phyloP scores from a whole-genome alignment of 2,329 filamentous ascomycete species.

The Zopfia rhizophila region DNA sequence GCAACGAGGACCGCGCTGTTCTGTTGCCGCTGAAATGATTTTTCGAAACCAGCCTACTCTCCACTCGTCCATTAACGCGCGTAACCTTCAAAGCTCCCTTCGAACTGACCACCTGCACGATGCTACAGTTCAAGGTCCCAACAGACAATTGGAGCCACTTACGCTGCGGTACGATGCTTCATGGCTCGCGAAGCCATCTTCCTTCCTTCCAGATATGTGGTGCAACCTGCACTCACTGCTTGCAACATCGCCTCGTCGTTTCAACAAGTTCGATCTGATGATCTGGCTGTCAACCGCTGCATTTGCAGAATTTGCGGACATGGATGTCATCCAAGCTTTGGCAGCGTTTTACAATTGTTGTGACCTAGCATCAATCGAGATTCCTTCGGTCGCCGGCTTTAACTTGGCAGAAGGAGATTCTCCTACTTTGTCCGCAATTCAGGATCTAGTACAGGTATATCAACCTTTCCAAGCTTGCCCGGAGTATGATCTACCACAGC shows the following conservation, averaged over 20 bases:
- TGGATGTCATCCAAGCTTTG: constrained; percentile 34
- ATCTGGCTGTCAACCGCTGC: constrained; percentile 40
- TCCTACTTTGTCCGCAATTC: constrained; percentile 7
- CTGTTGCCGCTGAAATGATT: constrained; percentile 27
- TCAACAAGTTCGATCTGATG: constrained; percentile 32
- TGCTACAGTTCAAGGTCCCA: constrained; percentile 12
- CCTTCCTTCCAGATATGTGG: constrained; percentile 26
- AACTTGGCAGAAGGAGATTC: constrained; percentile 22
- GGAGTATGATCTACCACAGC: constrained; percentile 26
- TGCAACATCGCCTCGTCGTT: background rate
- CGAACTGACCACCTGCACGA: constrained; percentile 18
- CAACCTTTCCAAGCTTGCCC: constrained; percentile 16
- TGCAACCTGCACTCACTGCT: constrained; percentile 34
- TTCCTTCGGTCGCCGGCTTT: constrained; percentile 17
- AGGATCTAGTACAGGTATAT: background rate
- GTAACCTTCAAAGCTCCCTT: constrained; percentile 1
- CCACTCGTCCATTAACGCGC: constrained; percentile 12
- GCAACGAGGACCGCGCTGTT: constrained; percentile 22
- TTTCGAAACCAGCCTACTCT: constrained; percentile 25
- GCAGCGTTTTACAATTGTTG: constrained; percentile 28
- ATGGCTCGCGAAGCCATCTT: constrained; percentile 29
- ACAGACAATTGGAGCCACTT: background rate
- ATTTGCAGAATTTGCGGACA: constrained; percentile 32
- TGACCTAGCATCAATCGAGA: constrained; percentile 11
- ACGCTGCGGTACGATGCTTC: constrained; percentile 31